A percentile compares a stretch with the other conserved stretches of the same genome.
Conservation (phyloP, 805 yeast genomes). For the Metschnikowia santaceciliae region DNA sequence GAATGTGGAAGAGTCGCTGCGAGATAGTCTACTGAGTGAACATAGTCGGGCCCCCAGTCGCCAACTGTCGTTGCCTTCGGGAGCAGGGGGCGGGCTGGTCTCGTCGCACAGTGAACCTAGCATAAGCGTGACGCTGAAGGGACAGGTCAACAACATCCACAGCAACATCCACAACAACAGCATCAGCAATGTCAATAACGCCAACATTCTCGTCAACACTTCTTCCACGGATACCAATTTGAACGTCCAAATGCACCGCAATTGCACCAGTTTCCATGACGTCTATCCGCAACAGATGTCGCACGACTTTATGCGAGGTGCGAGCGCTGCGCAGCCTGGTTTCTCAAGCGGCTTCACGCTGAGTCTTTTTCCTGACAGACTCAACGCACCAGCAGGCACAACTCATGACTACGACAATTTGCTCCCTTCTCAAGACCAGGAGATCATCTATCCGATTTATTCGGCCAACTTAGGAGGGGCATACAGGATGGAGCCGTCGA, state of each 20-base stretch:
- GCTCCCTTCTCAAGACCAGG: conserved; percentile 23
- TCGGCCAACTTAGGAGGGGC: conserved; percentile 12
- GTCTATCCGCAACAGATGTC: neutral
- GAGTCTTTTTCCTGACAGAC: too few species aligned
- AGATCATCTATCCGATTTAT: conserved; percentile 39
- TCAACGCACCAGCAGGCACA: conserved; percentile 4
- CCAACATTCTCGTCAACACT: neutral
- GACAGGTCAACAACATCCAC: neutral
- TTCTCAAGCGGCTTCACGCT: neutral
- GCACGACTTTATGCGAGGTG: neutral
- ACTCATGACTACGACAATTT: conserved; percentile 34
- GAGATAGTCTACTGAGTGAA: neutral
- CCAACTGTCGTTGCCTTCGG: neutral
- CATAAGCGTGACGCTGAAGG: neutral
- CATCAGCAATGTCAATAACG: too few species aligned
- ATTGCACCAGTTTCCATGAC: neutral
- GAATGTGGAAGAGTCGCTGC: neutral
- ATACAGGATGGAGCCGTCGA: neutral
- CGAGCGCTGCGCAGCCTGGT: neutral
- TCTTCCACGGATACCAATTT: neutral
- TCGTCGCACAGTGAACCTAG: neutral
- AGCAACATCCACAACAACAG: too few species aligned
- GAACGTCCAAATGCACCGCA: neutral
- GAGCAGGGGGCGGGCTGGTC: neutral
- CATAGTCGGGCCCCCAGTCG: neutral